Evolutionary conservation across 2,329 filamentous ascomycete species (phyloP).

Genomic region (Scedosporium boydii): DNA sequence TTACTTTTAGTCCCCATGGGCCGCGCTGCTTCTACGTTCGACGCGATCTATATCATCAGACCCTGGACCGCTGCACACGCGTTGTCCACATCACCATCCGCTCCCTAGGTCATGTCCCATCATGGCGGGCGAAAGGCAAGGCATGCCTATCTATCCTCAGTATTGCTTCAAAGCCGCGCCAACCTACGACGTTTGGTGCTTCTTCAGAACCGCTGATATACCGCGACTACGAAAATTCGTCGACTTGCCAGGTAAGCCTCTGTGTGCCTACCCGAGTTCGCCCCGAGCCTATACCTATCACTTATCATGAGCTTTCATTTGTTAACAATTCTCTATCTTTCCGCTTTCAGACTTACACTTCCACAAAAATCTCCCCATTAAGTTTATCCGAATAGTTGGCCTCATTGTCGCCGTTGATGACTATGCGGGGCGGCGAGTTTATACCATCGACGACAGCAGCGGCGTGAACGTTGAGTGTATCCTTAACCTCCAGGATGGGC

Average conservation of each 20-base stretch:
- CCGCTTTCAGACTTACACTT: slow-evolving; percentile 47
- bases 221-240: slow-evolving; percentile 33
- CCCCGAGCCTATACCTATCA: neutral
- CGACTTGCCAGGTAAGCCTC: slow-evolving; percentile 41
- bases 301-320: neutral
- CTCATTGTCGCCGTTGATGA: slow-evolving; percentile 56
- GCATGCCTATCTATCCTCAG: slow-evolving; percentile 41
- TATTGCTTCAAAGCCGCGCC: slow-evolving; percentile 56
- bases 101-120: slow-evolving; percentile 9
- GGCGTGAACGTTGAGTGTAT: slow-evolving; percentile 46
- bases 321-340: neutral
- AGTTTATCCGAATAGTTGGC: slow-evolving; percentile 64
- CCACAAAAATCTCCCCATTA: slow-evolving; percentile 64
- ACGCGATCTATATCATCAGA: too few species aligned
- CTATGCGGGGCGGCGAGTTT: slow-evolving; percentile 34
- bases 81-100: neutral
- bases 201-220: slow-evolving; percentile 42
- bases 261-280: neutral
- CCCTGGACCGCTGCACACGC: neutral
- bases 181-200: slow-evolving; percentile 51
- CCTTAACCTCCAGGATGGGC: slow-evolving; percentile 8
- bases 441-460: slow-evolving; percentile 57
- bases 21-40: too few species aligned
- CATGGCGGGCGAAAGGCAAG: slow-evolving; percentile 34
- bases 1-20: too few species aligned